Conservation (phyloP, 768 basidiomycete genomes). For the Calocera cornea region DNA sequence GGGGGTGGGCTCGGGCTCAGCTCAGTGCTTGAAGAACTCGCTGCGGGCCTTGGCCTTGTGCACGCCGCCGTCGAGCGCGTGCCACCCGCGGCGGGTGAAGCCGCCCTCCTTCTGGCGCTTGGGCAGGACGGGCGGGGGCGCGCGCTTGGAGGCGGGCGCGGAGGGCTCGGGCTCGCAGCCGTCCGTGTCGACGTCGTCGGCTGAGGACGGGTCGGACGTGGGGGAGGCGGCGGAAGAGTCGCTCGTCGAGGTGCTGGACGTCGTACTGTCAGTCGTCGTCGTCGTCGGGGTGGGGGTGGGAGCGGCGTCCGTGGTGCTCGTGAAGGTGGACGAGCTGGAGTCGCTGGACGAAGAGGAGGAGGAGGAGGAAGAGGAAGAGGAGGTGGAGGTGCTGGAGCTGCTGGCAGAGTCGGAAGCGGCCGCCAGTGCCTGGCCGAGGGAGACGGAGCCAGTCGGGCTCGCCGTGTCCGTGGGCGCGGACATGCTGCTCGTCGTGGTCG, state of each 20-base stretch:
- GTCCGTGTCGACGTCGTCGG: not conserved
- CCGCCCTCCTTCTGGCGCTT: not conserved
- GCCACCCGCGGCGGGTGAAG: not conserved
- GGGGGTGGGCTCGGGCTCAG: not conserved
- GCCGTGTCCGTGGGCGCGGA: not conserved
- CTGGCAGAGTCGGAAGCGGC: not conserved
- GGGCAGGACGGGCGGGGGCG: not conserved
- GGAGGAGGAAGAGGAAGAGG: not conserved
- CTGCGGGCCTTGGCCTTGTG: not conserved
- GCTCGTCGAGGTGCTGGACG: not conserved
- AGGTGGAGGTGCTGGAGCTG: not conserved
- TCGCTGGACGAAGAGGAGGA: not conserved
- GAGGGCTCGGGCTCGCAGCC: conserved; percentile 1
- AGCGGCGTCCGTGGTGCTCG: not conserved
- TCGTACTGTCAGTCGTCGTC: not conserved
- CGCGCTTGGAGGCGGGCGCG: not conserved
- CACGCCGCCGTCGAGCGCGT: not conserved
- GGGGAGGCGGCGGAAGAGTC: not conserved
- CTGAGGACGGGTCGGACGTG: not conserved
- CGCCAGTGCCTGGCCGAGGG: not conserved
- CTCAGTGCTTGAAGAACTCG: conserved; percentile 3
- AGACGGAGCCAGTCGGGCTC: not conserved
- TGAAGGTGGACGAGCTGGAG: not conserved
- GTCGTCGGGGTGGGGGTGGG: not conserved
- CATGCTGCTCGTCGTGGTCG: not conserved